Conservation (phyloP, 257 asterid species). For the Capsicum chinense region DNA sequence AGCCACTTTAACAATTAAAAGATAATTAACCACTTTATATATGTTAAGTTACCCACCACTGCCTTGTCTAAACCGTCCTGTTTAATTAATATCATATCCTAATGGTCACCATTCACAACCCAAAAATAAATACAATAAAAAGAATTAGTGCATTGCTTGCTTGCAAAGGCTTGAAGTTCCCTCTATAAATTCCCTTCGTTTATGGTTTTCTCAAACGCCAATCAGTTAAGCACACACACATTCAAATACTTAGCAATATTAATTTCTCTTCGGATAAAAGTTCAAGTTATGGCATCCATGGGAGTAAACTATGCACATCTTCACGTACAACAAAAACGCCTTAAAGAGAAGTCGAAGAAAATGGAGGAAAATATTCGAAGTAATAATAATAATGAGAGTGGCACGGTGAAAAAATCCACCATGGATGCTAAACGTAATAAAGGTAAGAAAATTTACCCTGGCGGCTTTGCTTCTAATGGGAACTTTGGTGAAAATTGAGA, state of each 20-base stretch:
- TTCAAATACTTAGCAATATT: neutral
- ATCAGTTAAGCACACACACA: neutral
- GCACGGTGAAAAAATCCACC: constrained; percentile 26
- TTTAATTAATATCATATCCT: neutral
- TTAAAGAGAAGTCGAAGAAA: constrained; percentile 41
- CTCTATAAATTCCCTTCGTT: constrained; percentile 46
- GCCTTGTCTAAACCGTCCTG: constrained; percentile 17
- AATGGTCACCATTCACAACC: neutral
- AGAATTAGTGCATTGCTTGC: neutral
- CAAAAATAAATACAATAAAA: neutral
- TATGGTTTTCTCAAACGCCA: neutral
- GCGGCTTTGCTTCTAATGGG: constrained; percentile 30
- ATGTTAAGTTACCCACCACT: constrained; percentile 32
- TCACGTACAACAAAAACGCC: constrained; percentile 48
- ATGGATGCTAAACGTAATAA: constrained; percentile 32
- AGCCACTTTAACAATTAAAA: constrained; percentile 32
- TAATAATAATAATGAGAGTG: neutral
- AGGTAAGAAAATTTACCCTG: constrained; percentile 47
- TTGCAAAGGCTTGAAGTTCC: neutral
- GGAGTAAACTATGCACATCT: constrained; percentile 54
- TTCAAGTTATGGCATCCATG: constrained; percentile 44
- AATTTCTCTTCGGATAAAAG: neutral
- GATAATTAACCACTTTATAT: constrained; percentile 33
- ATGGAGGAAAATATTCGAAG: constrained; percentile 39
- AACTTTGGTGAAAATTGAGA: neutral